A percentile compares a stretch with the other conserved stretches of the same genome.
phyloP scores from a whole-genome alignment of 2,329 filamentous ascomycete species.

The Aspergillus sp. region DNA sequence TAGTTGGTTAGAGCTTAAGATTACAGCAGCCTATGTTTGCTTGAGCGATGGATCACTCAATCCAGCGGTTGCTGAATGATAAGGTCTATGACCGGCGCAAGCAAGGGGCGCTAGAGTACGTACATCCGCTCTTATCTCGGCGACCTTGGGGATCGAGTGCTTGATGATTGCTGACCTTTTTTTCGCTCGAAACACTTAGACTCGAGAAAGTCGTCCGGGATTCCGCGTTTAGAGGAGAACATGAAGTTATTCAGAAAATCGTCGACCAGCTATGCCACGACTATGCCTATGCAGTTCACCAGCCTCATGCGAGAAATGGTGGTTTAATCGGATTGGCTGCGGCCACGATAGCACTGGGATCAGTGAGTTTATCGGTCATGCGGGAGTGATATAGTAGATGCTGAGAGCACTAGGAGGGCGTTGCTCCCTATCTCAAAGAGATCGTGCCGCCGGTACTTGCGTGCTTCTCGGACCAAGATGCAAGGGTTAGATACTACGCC shows the following conservation, averaged over 20 bases:
- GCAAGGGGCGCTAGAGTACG: constrained; percentile 91
- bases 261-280: constrained; percentile 97
- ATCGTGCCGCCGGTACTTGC: constrained; percentile 96
- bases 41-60: constrained; percentile 74
- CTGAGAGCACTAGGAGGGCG: constrained; percentile 60
- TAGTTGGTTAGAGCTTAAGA: constrained; percentile 23
- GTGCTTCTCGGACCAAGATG: constrained; percentile 98
- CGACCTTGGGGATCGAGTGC: neutral
- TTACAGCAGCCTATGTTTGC: constrained; percentile 18
- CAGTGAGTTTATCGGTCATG: constrained; percentile 59
- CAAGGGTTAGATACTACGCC: constrained; percentile 93
- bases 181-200: constrained; percentile 46
- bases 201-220: constrained; percentile 90
- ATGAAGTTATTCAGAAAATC: constrained; percentile 77
- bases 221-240: constrained; percentile 72
- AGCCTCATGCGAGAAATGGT: constrained; percentile 93
- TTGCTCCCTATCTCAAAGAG: constrained; percentile 85
- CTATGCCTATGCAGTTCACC: constrained; percentile 95
- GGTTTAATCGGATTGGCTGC: constrained; percentile 93
- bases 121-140: constrained; percentile 18
- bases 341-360: constrained; percentile 89
- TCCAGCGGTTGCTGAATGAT: constrained; percentile 90
- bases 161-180: constrained; percentile 9
- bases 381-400: neutral
- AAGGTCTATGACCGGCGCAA: constrained; percentile 99